A percentile compares a stretch with the other conserved stretches of the same genome.
Evolutionary conservation across 2,329 filamentous ascomycete species (phyloP).

Genomic region (Phialemoniopsis sp.): DNA sequence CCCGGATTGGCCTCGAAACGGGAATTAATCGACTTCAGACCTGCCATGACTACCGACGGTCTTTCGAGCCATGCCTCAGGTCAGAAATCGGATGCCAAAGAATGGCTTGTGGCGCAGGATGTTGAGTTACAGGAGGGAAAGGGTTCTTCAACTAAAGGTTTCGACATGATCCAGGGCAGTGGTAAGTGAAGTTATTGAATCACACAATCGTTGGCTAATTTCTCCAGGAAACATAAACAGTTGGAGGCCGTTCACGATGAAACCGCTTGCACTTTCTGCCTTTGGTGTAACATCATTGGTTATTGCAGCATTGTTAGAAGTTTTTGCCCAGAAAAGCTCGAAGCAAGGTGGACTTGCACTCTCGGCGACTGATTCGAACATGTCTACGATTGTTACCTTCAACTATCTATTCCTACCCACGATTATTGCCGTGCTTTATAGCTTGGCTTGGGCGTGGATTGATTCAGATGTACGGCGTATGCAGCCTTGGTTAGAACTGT

Average conservation of each 20-base stretch:
- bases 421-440: constrained; percentile 48
- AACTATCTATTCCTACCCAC: constrained; percentile 49
- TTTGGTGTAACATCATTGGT: constrained; percentile 29
- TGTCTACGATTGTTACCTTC: constrained; percentile 30
- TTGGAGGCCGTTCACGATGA: constrained; percentile 33
- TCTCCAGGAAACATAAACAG: no score
- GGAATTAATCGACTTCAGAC: no score
- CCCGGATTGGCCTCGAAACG: no score
- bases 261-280: constrained; percentile 26
- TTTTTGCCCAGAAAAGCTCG: constrained; percentile 33
- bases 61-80: no score
- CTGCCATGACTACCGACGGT: no score
- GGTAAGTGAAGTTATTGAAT: no score
- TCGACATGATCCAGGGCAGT: no score
- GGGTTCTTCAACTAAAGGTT: no score
- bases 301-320: constrained; percentile 39
- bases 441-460: constrained; percentile 54
- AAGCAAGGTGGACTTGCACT: constrained; percentile 33
- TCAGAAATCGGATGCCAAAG: no score
- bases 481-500: constrained; percentile 58
- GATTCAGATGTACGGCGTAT: constrained; percentile 55
- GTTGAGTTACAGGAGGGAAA: no score
- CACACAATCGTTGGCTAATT: no score
- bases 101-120: no score
- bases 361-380: constrained; percentile 10